These are phyloP conservation scores for Botryotinia globosa DNA, from an alignment of 2,329 filamentous ascomycete genomes.

Conservation along the genomic window DNA sequence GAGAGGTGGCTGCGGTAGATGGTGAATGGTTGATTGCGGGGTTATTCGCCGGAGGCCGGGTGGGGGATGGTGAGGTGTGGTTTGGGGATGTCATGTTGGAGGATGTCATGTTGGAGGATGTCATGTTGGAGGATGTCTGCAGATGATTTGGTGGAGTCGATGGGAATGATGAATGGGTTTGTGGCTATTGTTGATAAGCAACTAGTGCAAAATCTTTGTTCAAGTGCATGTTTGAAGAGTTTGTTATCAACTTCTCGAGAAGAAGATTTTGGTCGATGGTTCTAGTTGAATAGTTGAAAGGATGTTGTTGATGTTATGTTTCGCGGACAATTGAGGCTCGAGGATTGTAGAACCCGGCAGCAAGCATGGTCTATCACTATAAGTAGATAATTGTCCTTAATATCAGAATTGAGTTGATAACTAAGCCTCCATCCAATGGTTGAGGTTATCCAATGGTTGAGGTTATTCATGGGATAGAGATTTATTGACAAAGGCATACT, in stretches of 20 bases:
- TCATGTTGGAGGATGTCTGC: not conserved
- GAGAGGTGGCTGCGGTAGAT: not conserved
- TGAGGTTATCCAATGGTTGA: not conserved
- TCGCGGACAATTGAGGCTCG: not conserved
- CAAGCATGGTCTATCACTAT: not conserved
- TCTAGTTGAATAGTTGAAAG: not conserved
- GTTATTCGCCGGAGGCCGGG: not conserved
- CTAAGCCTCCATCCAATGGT: not conserved
- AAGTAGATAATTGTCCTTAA: not conserved
- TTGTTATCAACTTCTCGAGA: not conserved
- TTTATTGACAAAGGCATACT: not conserved
- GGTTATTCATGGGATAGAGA: not conserved
- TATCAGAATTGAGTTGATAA: not conserved
- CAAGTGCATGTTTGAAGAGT: not conserved
- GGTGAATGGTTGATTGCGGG: not conserved
- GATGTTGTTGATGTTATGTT: not conserved
- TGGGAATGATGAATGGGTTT: not conserved
- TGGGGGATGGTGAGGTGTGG: not conserved
- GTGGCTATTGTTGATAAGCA: not conserved
- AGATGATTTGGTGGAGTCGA: not conserved
- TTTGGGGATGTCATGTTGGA: not conserved
- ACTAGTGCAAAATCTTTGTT: not conserved
- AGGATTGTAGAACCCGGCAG: not conserved
- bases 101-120: not conserved
- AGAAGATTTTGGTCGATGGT: not conserved